Evolutionary conservation across 1,139 yeast genomes (phyloP), one percentile per base, ranked within the genome.

Genomic region (Kodamaea suecica): DNA sequence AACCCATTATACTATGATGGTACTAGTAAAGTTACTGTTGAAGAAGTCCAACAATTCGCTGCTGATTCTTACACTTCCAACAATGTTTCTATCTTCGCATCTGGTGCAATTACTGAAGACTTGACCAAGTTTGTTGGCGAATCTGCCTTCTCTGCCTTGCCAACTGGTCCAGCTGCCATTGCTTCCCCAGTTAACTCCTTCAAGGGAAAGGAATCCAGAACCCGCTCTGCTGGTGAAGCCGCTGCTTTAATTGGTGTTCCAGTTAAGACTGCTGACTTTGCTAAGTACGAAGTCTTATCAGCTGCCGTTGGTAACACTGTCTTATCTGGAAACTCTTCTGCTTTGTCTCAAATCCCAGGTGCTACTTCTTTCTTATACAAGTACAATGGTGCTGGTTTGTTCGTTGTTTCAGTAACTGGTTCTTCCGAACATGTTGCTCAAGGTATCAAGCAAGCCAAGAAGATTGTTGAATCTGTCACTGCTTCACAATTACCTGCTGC

Each of bases 181-280:
- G 50, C 73, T 31, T 49, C 70, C 31, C 63, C 81, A 49, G 65
- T 57, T 36, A 52, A 63, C 45, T 57, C 68, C 53, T 75, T 60
- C 66, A 63, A 70, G 43, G 95, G 95, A 49, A 84, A 77, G 61
- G 80, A 80, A 62, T 53, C 84, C 40, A 86, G 98, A 70, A 66
- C 82, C 50, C 78, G 90, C 69, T 61, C 78, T 45, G 46, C 71
- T 31, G 88, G 87, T 48, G 66, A 71, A 45, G 80, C 87, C 43
- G 77, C 79, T 44, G 92, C 92, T 39, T 79, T 81, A 39, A 72
- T 94, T 54, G 95, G 95, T 57, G 73, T 87, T 52, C 95, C 97
- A 51, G 75, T 84, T 42, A 63, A 73, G 50, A 69, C 78, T 36
- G 63, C 73, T 40, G 81, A 84, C 41, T 76, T 78, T 45, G 82